phyloP scores from a whole-genome alignment of 805 yeast species.

The Candida methanosorbosa region DNA sequence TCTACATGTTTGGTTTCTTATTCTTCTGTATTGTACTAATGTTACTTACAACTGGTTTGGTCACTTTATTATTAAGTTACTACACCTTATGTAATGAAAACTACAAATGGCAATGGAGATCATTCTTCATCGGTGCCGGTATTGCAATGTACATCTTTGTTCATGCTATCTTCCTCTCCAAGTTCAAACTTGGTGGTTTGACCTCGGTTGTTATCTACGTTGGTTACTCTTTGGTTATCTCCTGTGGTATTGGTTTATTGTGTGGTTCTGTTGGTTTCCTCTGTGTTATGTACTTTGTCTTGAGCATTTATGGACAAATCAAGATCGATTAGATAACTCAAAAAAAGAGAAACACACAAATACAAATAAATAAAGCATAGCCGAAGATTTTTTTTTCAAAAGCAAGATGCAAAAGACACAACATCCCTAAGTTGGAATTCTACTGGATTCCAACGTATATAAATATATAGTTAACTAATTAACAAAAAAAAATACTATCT shows the following conservation, averaged over 20 bases:
- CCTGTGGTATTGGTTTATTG: slow-evolving; percentile 62
- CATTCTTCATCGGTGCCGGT: slow-evolving; percentile 81
- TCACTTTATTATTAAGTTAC: slow-evolving; percentile 73
- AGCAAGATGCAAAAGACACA: too few relatives aligned
- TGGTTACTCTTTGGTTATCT: slow-evolving; percentile 73
- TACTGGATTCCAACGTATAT: background rate
- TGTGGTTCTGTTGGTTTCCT: slow-evolving; percentile 87
- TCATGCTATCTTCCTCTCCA: slow-evolving; percentile 71
- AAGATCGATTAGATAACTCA: slow-evolving; percentile 57
- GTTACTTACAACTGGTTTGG: slow-evolving; percentile 72
- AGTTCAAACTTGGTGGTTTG: slow-evolving; percentile 62
- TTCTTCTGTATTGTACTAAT: slow-evolving; percentile 81
- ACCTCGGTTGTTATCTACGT: slow-evolving; percentile 70
- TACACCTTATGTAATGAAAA: slow-evolving; percentile 84
- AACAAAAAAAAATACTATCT: background rate
- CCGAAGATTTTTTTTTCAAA: too few relatives aligned
- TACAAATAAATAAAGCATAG: background rate
- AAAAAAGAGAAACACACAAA: background rate
- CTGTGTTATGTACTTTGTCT: slow-evolving; percentile 63
- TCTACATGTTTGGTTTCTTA: slow-evolving; percentile 96
- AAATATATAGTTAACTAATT: background rate
- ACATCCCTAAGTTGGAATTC: too few relatives aligned
- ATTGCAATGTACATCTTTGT: slow-evolving; percentile 77
- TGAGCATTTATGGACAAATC: slow-evolving; percentile 74
- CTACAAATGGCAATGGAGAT: slow-evolving; percentile 97